A percentile compares a stretch with the other conserved stretches of the same genome.
Conservation (phyloP, 202 grass and related monocot genomes). For the Bolboschoenoplectus hybrid region DNA sequence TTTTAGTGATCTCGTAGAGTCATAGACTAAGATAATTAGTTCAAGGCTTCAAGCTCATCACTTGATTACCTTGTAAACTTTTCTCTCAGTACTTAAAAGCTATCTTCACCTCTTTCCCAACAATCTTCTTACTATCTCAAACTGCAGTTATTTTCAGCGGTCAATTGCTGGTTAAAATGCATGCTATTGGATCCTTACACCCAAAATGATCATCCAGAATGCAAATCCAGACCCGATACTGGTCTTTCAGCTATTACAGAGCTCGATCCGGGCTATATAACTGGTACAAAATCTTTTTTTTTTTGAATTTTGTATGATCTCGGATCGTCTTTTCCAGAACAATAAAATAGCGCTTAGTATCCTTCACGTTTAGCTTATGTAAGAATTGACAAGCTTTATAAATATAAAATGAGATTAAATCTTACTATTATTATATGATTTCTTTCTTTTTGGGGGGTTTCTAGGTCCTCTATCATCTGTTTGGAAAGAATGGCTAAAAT, state of each 20-base stretch:
- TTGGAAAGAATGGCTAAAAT: conserved; percentile 99
- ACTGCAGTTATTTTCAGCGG: conserved; percentile 82
- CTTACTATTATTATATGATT: conserved; percentile 28
- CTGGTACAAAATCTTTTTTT: conserved; percentile 53
- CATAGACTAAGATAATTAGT: background rate
- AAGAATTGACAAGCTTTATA: conserved; percentile 6
- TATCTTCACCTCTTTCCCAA: background rate
- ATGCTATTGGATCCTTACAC: conserved; percentile 92
- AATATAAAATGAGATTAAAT: background rate
- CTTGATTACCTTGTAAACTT: background rate
- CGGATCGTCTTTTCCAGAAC: background rate
- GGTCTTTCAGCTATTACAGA: conserved; percentile 96
- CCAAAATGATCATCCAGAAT: conserved; percentile 85
- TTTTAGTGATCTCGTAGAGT: background rate
- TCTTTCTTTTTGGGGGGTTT: conserved; percentile 45
- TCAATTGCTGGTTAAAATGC: conserved; percentile 99
- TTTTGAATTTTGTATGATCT: conserved; percentile 24
- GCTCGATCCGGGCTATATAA: conserved; percentile 94
- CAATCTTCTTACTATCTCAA: conserved; percentile 10
- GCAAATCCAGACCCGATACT: conserved; percentile 92
- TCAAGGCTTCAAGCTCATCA: background rate
- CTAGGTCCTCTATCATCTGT: conserved; percentile 94
- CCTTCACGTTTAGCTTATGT: conserved; percentile 17
- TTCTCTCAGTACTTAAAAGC: background rate
- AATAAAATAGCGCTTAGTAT: background rate